Conservation (phyloP, 2,329 filamentous ascomycete species). For the Ceratocystis eucalypticola region DNA sequence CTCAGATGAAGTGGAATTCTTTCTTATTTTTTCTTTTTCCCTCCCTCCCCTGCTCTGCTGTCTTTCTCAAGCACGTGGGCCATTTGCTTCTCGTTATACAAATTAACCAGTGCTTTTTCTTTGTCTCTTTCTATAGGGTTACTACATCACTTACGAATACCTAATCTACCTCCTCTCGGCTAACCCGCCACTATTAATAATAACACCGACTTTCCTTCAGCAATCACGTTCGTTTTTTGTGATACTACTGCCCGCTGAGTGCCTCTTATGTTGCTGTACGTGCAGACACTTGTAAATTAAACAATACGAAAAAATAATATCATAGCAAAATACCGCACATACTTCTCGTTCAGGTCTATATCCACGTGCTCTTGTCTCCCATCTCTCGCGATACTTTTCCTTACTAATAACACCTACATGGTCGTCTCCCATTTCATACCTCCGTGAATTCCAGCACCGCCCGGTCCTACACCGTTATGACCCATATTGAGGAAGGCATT, state of each 20-base stretch:
- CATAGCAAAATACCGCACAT: neutral
- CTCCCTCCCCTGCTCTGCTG: no score
- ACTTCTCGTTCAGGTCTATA: neutral
- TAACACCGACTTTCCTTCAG: no score
- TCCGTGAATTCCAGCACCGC: slow-evolving; percentile 16
- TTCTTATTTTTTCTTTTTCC: neutral
- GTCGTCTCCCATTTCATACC: slow-evolving; percentile 16
- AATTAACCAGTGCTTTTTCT: no score
- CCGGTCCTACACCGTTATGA: slow-evolving; percentile 20
- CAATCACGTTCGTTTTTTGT: no score
- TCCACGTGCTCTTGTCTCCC: neutral
- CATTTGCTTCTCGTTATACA: neutral
- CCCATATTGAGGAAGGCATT: slow-evolving; percentile 42
- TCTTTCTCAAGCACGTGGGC: neutral
- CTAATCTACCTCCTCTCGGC: no score
- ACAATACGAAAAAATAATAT: no score
- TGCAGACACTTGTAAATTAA: no score
- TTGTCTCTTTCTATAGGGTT: neutral
- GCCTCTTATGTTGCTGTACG: no score
- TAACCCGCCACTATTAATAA: no score
- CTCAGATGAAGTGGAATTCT: neutral
- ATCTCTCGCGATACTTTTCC: neutral
- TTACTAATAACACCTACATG: neutral
- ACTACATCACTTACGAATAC: no score
- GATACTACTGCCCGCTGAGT: no score